Base-by-base conservation (phyloP, 257 asterid species). In the Cinchona pubescens region DNA sequence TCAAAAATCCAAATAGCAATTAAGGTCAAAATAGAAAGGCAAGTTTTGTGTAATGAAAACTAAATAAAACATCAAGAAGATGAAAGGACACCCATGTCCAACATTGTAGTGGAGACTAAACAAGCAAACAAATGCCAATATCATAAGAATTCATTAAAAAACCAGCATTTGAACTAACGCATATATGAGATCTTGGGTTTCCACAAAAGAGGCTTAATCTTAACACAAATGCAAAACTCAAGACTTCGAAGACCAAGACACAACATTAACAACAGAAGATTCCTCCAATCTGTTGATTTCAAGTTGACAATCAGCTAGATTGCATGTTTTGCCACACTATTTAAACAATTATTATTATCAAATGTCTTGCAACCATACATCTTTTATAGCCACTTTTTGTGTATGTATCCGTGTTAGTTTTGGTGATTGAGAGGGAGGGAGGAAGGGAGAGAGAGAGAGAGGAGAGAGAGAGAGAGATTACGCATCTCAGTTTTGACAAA, bases 1-100 rank as follows among this genome's bases (percentile, higher is more conserved):
- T 64, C 63, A 71, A 19, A 9, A 75, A 82, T n/a, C 42, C 55
- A 59, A 49, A 75, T n/a, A 38, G 9, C 3, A 66, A 63, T 27
- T 37, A 63, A 62, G 37, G 48, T 68, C 56, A 6, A 19, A 38
- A 62, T 18, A 4, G 30, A 27, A 72, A 15, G 48, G 0, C 30
- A 78, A n/a, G 30, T 13, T 49, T 45, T 19, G 4, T 29, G 40
- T 29, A 49, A 55, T 49, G 7, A 56, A 16, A 9, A 34, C 51
- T 5, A 59, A 29, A 69, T 40, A 70, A 51, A 64, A 53, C 29
- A 16, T 16, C 35, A 43, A 46, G 55, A 18, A 27, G 15, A 43
- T 30, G 23, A n/a, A 30, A 27, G 46, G 59, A 73, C 42, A 30
- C 25, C 9, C 37, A 43, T 48, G 12, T 35, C 42, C 10, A 3